Percentiles rank a stretch among this genome's conserved stretches.
These are phyloP conservation scores for Yamadazyma triangularis DNA, from an alignment of 1,139 yeast species.

Conservation along the genomic window DNA sequence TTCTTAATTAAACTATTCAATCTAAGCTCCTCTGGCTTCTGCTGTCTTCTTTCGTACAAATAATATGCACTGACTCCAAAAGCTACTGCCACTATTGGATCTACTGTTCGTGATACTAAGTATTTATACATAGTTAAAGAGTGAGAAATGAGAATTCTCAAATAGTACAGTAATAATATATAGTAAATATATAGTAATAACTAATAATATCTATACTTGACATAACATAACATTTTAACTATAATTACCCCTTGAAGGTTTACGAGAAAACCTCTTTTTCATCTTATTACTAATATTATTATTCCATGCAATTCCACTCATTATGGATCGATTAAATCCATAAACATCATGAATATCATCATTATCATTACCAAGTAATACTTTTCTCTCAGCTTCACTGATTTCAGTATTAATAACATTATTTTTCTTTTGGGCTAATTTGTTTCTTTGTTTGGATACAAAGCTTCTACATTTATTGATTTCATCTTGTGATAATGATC, in stretches of 20 bases:
- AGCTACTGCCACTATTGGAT: constrained; percentile 56
- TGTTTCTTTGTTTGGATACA: constrained; percentile 59
- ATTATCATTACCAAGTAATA: constrained; percentile 21
- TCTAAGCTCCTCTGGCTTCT: constrained; percentile 53
- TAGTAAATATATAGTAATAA: no score
- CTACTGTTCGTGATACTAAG: constrained; percentile 38
- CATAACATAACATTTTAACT: no score
- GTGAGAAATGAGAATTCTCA: no score
- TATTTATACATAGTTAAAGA: constrained; percentile 40
- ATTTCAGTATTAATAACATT: constrained; percentile 27
- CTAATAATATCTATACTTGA: no score
- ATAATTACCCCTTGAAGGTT: constrained; percentile 8
- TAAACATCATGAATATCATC: constrained; percentile 42
- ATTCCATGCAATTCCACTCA: constrained; percentile 58
- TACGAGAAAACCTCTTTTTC: constrained; percentile 37
- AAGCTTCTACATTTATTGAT: constrained; percentile 71
- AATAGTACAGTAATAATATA: no score
- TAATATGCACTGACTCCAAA: constrained; percentile 60
- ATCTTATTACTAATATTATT: constrained; percentile 48
- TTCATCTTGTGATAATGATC: constrained; percentile 76
- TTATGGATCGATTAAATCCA: constrained; percentile 48
- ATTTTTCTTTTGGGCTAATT: constrained; percentile 36
- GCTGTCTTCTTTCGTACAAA: constrained; percentile 52
- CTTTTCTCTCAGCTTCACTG: constrained; percentile 38
- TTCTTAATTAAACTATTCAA: constrained; percentile 40